Conservation (phyloP, 768 basidiomycete species). For the Amanita subjunquillea region DNA sequence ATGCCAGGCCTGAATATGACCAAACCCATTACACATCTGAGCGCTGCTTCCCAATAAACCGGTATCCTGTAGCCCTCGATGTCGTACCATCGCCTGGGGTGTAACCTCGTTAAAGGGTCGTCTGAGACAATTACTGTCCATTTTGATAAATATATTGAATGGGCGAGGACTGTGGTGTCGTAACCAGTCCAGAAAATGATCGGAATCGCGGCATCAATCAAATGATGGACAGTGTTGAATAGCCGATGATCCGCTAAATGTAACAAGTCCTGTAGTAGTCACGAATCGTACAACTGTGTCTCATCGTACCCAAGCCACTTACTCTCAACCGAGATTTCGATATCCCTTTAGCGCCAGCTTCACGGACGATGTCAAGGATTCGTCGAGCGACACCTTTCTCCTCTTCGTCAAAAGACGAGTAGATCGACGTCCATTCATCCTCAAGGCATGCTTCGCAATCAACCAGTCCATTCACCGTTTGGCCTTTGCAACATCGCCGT, state of each 20-base stretch:
- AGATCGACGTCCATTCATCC: conserved; percentile 25
- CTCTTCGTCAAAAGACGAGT: conserved; percentile 16
- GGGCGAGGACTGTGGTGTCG: conserved; percentile 40
- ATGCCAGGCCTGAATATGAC: conserved; percentile 67
- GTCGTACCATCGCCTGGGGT: conserved; percentile 74
- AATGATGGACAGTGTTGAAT: conserved; percentile 24
- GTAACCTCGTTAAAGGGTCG: conserved; percentile 31
- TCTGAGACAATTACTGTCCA: conserved; percentile 53
- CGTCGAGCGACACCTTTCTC: conserved; percentile 19
- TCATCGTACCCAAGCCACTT: conserved; percentile 9
- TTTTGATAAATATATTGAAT: conserved; percentile 33
- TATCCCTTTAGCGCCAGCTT: conserved; percentile 28
- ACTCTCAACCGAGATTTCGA: conserved; percentile 28
- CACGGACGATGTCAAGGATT: conserved; percentile 25
- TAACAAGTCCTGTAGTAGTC: conserved; percentile 9
- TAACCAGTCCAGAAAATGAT: conserved; percentile 66
- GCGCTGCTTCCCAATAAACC: conserved; percentile 64
- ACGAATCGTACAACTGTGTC: conserved; percentile 1
- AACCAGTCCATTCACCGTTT: conserved; percentile 21
- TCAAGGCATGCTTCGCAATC: conserved; percentile 38
- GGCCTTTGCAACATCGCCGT: conserved; percentile 37
- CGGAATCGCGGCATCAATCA: conserved; percentile 40
- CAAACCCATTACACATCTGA: conserved; percentile 56
- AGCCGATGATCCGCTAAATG: conserved; percentile 13
- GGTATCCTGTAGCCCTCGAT: conserved; percentile 49